Evolutionary conservation across 148 eudicot species (phyloP), one percentile per base, ranked within the genome.

Genomic region (Beta vulgaris): DNA sequence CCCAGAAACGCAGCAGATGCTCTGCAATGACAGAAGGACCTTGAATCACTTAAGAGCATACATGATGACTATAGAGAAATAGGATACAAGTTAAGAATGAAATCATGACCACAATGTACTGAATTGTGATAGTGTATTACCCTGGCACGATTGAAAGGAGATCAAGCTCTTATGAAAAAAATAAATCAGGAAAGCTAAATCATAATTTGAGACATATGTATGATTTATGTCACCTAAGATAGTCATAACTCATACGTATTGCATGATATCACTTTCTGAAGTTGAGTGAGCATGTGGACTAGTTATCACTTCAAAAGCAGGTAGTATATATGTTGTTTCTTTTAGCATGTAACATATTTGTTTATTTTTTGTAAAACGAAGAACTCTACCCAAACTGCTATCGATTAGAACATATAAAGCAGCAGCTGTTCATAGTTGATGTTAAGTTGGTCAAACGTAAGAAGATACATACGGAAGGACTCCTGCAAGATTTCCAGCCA

Each of bases 1-100:
- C 97, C 97, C 76, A 95, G 87, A 74, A 95, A 95, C 59, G 88
- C 75, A 64, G 98, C 97, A 79, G 98, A 95, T 55, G 98, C 98
- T 81, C 98, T 94, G 90, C 68, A 78, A 64, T 68, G 29, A 71
- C 4, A 73, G n/a, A 75, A 54, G 18, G 49, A 36, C 51, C 69
- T 65, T 53, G 0, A 44, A 39, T 54, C 43, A 40, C 23, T 19
- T n/a, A 55, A 29, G 35, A 43, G 42, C 37, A 7, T 66, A 55
- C 39, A 13, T 40, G 21, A 34, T 37, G 28, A 48, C 9, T 15
- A 55, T 37, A 9, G 44, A 74, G 16, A 53, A n/a, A 44, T 57
- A 40, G 16, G 19, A 73, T 63, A 15, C 26, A 64, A 23, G 36
- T 42, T 6, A 44, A 26, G 39, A 57, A 73, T 21, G 21, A 23